Conservation (phyloP, 2,329 filamentous ascomycete genomes). For the Purpureocillium takamizusanense region DNA sequence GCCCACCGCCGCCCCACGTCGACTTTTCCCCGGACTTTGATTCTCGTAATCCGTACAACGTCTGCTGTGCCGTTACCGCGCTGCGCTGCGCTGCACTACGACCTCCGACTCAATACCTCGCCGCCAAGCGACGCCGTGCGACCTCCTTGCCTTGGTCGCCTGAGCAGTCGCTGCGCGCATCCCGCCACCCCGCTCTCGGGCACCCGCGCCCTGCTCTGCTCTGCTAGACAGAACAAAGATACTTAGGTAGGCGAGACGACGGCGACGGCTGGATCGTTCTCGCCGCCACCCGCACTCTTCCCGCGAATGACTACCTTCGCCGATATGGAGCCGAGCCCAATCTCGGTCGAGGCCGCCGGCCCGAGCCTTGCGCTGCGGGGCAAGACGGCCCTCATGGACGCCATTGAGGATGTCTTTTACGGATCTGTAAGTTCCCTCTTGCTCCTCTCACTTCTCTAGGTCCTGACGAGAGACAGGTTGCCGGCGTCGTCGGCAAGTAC, state of each 20-base stretch:
- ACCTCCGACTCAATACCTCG: too few relatives aligned
- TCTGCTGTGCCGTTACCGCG: not conserved
- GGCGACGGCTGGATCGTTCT: not conserved
- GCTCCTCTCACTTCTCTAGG: not conserved
- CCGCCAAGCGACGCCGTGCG: too few relatives aligned
- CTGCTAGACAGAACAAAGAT: not conserved
- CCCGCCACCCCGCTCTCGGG: not conserved
- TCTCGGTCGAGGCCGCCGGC: conserved; percentile 17
- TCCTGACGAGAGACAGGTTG: conserved; percentile 39
- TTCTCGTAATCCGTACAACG: not conserved
- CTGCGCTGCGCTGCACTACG: too few relatives aligned
- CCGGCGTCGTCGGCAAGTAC: conserved; percentile 85
- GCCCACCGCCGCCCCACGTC: conserved; percentile 7
- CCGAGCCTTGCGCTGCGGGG: conserved; percentile 19
- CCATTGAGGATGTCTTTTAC: conserved; percentile 77
- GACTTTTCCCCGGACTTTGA: conserved; percentile 1
- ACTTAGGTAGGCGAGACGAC: not conserved
- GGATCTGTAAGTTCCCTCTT: conserved; percentile 59
- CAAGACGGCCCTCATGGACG: conserved; percentile 47
- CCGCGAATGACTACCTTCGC: conserved; percentile 2
- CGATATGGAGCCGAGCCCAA: conserved; percentile 20
- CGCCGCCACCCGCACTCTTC: not conserved
- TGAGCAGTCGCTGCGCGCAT: not conserved
- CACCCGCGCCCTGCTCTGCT: not conserved
- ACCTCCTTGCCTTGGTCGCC: not conserved